Conservation (phyloP, 2,329 filamentous ascomycete genomes). For the Elsinoe necatrix region DNA sequence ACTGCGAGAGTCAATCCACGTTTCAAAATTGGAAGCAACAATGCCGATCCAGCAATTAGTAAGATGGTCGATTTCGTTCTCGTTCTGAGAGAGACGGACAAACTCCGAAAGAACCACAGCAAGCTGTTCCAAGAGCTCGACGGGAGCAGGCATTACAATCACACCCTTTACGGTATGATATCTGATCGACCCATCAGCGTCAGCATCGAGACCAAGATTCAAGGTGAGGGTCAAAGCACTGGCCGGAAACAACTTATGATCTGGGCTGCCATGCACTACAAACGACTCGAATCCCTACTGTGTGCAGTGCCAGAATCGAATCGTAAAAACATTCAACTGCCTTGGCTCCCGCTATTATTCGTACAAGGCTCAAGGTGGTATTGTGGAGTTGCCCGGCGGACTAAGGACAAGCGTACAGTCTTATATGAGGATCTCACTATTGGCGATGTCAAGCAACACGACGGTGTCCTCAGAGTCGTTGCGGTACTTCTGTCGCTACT, state of each 20-base stretch:
- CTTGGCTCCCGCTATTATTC: neutral
- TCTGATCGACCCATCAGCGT: neutral
- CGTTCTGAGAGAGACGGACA: neutral
- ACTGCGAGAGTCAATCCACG: neutral
- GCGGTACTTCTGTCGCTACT: neutral
- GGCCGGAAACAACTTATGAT: neutral
- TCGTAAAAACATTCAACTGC: neutral
- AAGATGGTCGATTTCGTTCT: neutral
- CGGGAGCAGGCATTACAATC: neutral
- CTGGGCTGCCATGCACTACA: neutral
- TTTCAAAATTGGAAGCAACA: neutral
- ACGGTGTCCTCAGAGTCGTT: neutral
- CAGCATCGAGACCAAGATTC: neutral
- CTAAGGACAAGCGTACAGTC: neutral
- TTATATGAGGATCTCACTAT: neutral
- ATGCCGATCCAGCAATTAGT: neutral
- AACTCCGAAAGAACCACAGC: neutral
- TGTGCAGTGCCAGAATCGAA: too few relatives aligned
- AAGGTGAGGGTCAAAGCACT: neutral
- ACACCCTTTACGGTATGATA: neutral
- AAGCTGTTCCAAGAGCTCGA: neutral
- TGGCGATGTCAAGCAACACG: neutral
- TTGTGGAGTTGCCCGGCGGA: neutral
- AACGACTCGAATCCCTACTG: neutral
- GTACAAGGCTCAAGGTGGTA: neutral